Conservation (phyloP, 306 rosid genomes). For the Sechiopsis laciniata region DNA sequence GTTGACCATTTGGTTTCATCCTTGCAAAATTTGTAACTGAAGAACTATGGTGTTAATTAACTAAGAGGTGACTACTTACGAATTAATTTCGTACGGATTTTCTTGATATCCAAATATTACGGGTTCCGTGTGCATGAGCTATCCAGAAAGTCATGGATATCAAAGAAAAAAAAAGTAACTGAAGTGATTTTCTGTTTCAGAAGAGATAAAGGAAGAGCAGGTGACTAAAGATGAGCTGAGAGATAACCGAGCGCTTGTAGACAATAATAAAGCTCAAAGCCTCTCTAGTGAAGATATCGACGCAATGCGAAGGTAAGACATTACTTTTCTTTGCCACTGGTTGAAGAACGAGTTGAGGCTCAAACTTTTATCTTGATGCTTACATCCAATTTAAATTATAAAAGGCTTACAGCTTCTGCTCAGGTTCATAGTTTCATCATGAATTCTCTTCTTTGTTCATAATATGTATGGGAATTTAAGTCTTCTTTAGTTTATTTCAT, state of each 20-base stretch:
- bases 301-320: slow-evolving; percentile 60
- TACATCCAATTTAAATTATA: not conserved
- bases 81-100: too few relatives aligned
- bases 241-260: slow-evolving; percentile 68
- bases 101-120: too few relatives aligned
- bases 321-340: not conserved
- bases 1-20: not conserved
- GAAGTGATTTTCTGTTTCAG: not conserved
- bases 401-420: not conserved
- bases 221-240: slow-evolving; percentile 38
- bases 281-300: slow-evolving; percentile 81
- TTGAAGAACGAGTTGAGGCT: not conserved
- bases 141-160: too few relatives aligned
- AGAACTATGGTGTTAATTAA: slow-evolving; percentile 17
- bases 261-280: slow-evolving; percentile 79
- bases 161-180: too few relatives aligned
- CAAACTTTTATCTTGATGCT: not conserved
- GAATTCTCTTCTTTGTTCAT: not conserved
- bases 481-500: not conserved
- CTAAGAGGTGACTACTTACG: too few relatives aligned
- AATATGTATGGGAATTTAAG: slow-evolving; percentile 2
- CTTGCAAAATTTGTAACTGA: not conserved
- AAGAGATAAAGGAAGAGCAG: slow-evolving; percentile 27
- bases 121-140: too few relatives aligned
- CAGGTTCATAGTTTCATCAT: not conserved